Evolutionary conservation across 2,329 filamentous ascomycete species (phyloP).

Genomic region (Macrophomina tecta): DNA sequence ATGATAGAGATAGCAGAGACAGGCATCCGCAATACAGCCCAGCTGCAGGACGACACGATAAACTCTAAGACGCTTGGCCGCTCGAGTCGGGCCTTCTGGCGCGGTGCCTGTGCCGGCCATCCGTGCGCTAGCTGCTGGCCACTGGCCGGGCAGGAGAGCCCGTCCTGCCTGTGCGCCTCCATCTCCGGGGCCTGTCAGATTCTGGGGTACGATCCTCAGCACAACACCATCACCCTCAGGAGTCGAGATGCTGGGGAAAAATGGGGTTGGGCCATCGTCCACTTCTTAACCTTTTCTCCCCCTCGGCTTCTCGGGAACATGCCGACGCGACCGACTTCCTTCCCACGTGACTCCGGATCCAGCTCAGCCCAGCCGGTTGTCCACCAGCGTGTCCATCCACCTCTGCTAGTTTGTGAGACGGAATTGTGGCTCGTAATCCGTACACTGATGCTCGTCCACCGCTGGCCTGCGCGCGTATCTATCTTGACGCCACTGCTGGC

Average conservation of each 20-base stretch:
- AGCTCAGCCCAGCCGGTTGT: neutral
- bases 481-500: neutral
- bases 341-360: conserved; percentile 15
- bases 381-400: neutral
- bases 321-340: conserved; percentile 4
- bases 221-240: neutral
- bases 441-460: neutral
- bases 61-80: no score
- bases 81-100: conserved; percentile 9
- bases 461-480: conserved; percentile 11
- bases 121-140: neutral
- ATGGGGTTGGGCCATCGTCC: neutral
- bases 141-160: neutral
- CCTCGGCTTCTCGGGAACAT: conserved; percentile 19
- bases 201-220: neutral
- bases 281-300: neutral
- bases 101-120: neutral
- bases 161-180: neutral
- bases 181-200: neutral
- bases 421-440: conserved; percentile 9
- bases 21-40: conserved; percentile 15
- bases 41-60: neutral
- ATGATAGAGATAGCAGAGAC: conserved; percentile 9
- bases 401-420: neutral
- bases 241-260: neutral